Conservation (phyloP, 495 filamentous ascomycete genomes). For the Penicillium verhagenii region DNA sequence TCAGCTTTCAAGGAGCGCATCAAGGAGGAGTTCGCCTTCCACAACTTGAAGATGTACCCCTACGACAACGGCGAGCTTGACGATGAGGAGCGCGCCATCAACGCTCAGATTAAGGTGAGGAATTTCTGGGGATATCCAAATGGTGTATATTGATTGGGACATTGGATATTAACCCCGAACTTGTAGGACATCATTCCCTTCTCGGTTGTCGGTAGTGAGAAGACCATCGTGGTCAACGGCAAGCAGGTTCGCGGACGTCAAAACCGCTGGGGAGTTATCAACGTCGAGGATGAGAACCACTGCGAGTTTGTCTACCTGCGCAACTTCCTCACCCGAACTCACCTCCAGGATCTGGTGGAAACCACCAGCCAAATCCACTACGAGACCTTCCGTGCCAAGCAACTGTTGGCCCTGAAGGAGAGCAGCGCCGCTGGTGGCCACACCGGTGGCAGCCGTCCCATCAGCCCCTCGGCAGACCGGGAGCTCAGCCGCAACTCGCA, state of each 20-base stretch:
- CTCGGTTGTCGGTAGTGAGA: conserved; percentile 96
- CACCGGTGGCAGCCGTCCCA: conserved; percentile 76
- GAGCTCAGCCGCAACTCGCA: conserved; percentile 96
- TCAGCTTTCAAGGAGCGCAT: conserved; percentile 97
- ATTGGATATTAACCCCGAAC: not conserved
- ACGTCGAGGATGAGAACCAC: conserved; percentile 98
- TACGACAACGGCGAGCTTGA: conserved; percentile 99
- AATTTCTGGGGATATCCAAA: not conserved
- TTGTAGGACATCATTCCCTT: conserved; percentile 91
- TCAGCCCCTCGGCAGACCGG: conserved; percentile 88
- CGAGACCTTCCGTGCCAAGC: conserved; percentile 99
- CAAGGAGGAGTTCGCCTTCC: conserved; percentile 99
- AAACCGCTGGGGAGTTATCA: conserved; percentile 99
- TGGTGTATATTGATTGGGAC: not conserved
- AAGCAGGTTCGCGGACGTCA: conserved; percentile 97
- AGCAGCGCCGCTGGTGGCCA: conserved; percentile 82
- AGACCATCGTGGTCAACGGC: conserved; percentile 94
- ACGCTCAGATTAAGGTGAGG: conserved; percentile 90
- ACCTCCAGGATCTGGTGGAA: conserved; percentile 96
- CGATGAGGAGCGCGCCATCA: conserved; percentile 90
- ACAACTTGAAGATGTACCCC: conserved; percentile 99
- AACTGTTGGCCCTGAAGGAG: conserved; percentile 96
- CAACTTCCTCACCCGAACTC: conserved; percentile 95
- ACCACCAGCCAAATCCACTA: conserved; percentile 99
- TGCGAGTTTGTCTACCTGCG: conserved; percentile 98